A percentile compares a stretch with the other conserved stretches of the same genome.
These are phyloP conservation scores for Lentinula boryana DNA, from an alignment of 768 basidiomycete species.

Conservation along the genomic window DNA sequence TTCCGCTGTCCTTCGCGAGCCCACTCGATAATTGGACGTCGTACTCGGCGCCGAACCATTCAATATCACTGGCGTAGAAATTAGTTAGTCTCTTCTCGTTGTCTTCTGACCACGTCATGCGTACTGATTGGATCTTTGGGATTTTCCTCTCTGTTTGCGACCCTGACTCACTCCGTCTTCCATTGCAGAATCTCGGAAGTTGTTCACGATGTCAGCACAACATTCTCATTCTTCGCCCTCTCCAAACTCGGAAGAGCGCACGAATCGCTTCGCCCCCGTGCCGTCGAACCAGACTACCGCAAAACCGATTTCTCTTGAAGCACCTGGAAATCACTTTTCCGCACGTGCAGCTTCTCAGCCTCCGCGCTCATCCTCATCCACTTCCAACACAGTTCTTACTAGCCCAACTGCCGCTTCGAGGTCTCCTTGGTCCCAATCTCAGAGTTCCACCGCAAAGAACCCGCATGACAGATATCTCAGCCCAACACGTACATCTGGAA, in stretches of 20 bases:
- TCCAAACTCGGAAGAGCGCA: neutral
- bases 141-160: neutral
- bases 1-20: neutral
- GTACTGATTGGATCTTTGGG: neutral
- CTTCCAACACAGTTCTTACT: neutral
- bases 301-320: neutral
- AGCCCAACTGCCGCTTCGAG: neutral
- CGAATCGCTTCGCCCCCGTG: neutral
- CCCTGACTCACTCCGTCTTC: neutral
- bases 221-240: neutral
- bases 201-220: neutral
- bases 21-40: neutral
- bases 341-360: conserved; percentile 6
- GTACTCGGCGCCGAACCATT: neutral
- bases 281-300: neutral
- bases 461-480: neutral
- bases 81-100: neutral
- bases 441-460: conserved; percentile 24
- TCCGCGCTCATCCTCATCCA: conserved; percentile 1
- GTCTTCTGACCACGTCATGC: neutral
- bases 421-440: conserved; percentile 32
- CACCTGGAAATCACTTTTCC: neutral
- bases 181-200: neutral
- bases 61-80: neutral
- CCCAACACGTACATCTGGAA: conserved; percentile 13